A percentile compares a stretch with the other conserved stretches of the same genome.
Evolutionary conservation across 1,284 basidiomycete species (phyloP).

Genomic region (Cutaneotrichosporon sp.): DNA sequence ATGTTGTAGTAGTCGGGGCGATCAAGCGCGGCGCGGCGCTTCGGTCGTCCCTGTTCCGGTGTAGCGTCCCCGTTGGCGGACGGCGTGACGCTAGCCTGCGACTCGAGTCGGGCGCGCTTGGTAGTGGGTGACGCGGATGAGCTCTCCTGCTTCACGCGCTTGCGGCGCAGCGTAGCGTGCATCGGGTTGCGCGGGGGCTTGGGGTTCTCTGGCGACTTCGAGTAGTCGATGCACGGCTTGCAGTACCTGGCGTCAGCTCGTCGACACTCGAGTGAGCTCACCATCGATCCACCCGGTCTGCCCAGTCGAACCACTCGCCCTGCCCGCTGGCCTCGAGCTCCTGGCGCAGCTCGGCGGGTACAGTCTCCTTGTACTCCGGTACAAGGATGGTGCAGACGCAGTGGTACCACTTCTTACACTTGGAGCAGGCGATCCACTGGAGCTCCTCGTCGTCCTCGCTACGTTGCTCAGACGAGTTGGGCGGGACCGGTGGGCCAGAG

Average conservation of each 20-base stretch:
- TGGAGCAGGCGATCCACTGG: slow-evolving; percentile 50
- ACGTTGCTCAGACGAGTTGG: slow-evolving; percentile 4
- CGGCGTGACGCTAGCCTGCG: not conserved
- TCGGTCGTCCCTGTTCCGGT: slow-evolving; percentile 33
- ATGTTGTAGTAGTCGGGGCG: slow-evolving; percentile 50
- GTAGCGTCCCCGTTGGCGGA: slow-evolving; percentile 14
- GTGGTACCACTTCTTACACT: slow-evolving; percentile 50
- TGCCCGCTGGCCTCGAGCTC: slow-evolving; percentile 26
- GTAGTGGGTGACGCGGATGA: slow-evolving; percentile 6
- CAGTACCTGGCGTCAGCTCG: slow-evolving; percentile 36
- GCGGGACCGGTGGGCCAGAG: slow-evolving; percentile 22
- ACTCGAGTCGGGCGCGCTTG: not conserved
- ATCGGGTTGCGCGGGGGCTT: slow-evolving; percentile 35
- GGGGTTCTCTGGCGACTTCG: slow-evolving; percentile 32
- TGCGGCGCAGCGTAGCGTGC: slow-evolving; percentile 30
- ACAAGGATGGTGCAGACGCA: slow-evolving; percentile 38
- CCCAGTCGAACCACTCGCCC: slow-evolving; percentile 46
- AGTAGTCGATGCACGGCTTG: slow-evolving; percentile 31
- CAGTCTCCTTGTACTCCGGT: slow-evolving; percentile 21
- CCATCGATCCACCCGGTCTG: slow-evolving; percentile 44
- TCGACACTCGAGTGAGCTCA: slow-evolving; percentile 22
- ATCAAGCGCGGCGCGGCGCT: slow-evolving; percentile 45
- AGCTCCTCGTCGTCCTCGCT: slow-evolving; percentile 25
- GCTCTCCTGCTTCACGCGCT: slow-evolving; percentile 15
- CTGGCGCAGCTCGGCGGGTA: slow-evolving; percentile 33